Conservation (phyloP, 345 rosid species). For the Eucalyptus cloeziana region DNA sequence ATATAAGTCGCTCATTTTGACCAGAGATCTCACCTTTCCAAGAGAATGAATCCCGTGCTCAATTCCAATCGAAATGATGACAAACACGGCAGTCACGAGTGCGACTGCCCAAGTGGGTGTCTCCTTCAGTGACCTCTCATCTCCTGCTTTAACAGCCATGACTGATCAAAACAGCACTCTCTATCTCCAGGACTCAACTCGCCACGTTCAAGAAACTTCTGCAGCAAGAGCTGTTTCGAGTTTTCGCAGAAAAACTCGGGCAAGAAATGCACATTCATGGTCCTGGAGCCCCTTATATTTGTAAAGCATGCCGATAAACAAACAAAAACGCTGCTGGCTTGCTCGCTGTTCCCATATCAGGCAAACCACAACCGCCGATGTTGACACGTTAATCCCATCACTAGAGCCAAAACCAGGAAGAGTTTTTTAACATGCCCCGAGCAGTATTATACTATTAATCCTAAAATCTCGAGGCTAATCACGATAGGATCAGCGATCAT, state of each 20-base stretch:
- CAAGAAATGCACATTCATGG: neutral
- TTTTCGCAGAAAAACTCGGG: neutral
- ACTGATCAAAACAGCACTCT: neutral
- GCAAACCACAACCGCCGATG: neutral
- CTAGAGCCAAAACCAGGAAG: neutral
- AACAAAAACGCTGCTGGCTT: neutral
- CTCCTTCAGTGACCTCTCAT: constrained; percentile 14
- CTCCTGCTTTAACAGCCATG: constrained; percentile 9
- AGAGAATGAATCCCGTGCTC: constrained; percentile 12
- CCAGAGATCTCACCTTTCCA: neutral
- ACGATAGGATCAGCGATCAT: neutral
- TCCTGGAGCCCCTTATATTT: neutral
- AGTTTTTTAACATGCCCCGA: neutral
- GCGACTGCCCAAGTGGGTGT: constrained; percentile 40
- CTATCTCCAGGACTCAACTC: neutral
- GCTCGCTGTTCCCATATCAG: neutral
- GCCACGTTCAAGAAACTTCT: neutral
- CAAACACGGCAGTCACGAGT: constrained; percentile 14
- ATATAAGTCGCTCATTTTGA: neutral
- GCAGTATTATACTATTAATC: neutral
- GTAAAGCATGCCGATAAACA: neutral
- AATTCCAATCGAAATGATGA: constrained; percentile 15
- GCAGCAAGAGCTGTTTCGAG: neutral
- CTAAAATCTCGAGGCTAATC: neutral
- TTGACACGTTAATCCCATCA: neutral